These are phyloP conservation scores for Byssoonygena ceratinophila DNA, from an alignment of 2,329 filamentous ascomycete species.

Conservation along the genomic window DNA sequence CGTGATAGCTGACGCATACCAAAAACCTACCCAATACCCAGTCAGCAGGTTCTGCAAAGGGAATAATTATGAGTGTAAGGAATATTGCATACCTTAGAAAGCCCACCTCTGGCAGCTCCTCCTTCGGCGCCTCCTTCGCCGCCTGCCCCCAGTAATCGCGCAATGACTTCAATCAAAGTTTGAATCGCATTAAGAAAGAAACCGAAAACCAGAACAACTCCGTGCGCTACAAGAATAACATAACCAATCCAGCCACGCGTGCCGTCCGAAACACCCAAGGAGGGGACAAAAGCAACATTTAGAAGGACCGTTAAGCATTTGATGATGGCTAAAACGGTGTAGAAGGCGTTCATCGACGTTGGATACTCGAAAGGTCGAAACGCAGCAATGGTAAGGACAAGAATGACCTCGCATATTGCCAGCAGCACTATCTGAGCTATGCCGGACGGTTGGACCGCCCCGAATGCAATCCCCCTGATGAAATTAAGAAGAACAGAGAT, in stretches of 20 bases:
- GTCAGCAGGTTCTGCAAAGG: neutral
- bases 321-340: slow-evolving; percentile 69
- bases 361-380: slow-evolving; percentile 83
- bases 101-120: slow-evolving; percentile 62
- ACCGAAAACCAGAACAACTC: slow-evolving; percentile 71
- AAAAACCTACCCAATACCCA: slow-evolving; percentile 54
- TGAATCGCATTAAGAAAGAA: slow-evolving; percentile 90
- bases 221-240: slow-evolving; percentile 76
- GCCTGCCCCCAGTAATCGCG: slow-evolving; percentile 71
- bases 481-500: slow-evolving; percentile 77
- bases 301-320: slow-evolving; percentile 66
- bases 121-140: slow-evolving; percentile 51
- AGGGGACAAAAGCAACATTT: slow-evolving; percentile 75
- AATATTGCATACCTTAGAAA: slow-evolving; percentile 55
- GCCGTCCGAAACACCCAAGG: slow-evolving; percentile 64
- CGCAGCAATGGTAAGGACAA: slow-evolving; percentile 74
- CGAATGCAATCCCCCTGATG: slow-evolving; percentile 78
- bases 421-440: slow-evolving; percentile 87
- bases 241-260: slow-evolving; percentile 94
- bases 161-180: slow-evolving; percentile 78
- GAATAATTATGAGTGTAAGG: slow-evolving; percentile 1
- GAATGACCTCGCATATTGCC: slow-evolving; percentile 86
- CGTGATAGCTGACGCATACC: slow-evolving; percentile 80
- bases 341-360: slow-evolving; percentile 96
- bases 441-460: slow-evolving; percentile 82